phyloP scores from a whole-genome alignment of 306 rosid species.

The Crataegus laevigata region DNA sequence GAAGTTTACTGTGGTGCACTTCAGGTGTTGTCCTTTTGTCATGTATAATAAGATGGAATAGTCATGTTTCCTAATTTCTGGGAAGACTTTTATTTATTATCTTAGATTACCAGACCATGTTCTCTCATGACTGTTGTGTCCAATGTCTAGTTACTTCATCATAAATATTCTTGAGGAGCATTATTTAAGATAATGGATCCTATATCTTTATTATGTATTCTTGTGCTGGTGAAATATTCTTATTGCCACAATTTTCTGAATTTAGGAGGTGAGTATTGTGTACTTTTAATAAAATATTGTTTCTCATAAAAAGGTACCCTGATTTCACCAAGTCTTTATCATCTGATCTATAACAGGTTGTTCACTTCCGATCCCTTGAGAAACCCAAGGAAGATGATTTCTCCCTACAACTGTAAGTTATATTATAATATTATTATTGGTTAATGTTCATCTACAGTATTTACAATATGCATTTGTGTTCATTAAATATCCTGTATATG shows the following conservation, averaged over 20 bases:
- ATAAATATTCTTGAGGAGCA: not conserved
- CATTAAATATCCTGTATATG: not conserved
- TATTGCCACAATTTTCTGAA: not conserved
- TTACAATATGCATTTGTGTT: constrained; percentile 8
- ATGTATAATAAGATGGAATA: not conserved
- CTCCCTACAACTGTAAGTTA: constrained; percentile 69
- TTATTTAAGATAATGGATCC: not conserved
- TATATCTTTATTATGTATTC: not conserved
- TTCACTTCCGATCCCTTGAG: constrained; percentile 77
- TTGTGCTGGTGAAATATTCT: not conserved
- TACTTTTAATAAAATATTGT: not conserved
- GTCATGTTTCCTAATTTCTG: not conserved
- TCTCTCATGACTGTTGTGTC: not conserved
- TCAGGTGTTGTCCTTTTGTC: not conserved
- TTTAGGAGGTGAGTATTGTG: not conserved
- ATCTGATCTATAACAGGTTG: constrained; percentile 50
- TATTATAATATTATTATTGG: constrained; percentile 19
- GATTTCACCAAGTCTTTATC: not conserved
- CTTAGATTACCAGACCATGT: not conserved
- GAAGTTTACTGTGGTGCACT: not conserved
- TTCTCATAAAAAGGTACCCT: not conserved
- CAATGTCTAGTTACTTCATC: not conserved
- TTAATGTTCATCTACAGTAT: constrained; percentile 10
- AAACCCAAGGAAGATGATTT: constrained; percentile 91
- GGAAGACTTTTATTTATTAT: not conserved